These are phyloP conservation scores for Pythium biforme DNA, from an alignment of 352 stramenopile species.

Conservation along the genomic window DNA sequence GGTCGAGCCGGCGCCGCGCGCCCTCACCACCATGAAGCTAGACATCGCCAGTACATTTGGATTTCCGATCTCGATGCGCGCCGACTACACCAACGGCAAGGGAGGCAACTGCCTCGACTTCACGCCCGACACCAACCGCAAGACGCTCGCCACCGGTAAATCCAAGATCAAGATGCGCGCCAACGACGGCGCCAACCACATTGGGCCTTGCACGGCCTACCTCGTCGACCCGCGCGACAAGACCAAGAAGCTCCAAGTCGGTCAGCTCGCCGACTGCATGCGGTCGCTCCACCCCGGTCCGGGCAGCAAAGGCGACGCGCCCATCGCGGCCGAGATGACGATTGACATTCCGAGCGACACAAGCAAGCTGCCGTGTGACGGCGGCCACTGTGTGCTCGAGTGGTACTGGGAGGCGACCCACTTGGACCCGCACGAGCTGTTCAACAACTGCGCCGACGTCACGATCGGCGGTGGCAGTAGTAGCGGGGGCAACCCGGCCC, in stretches of 20 bases:
- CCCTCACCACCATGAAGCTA: constrained; percentile 21
- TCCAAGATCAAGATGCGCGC: constrained; percentile 29
- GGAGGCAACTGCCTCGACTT: constrained; percentile 25
- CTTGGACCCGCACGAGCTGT: constrained; percentile 23
- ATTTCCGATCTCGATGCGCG: constrained; percentile 20
- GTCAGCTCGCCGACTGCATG: constrained; percentile 27
- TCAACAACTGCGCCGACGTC: constrained; percentile 30
- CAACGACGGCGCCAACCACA: constrained; percentile 29
- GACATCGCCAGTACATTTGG: constrained; percentile 22
- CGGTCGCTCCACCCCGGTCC: constrained; percentile 23
- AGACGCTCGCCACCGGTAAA: constrained; percentile 11
- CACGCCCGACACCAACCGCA: constrained; percentile 20
- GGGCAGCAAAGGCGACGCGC: constrained; percentile 21
- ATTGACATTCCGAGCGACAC: constrained; percentile 22
- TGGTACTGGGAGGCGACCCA: constrained; percentile 27
- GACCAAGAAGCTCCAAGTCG: constrained; percentile 23
- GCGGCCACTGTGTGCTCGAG: constrained; percentile 27
- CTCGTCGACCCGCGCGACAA: constrained; percentile 22
- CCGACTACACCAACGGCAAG: constrained; percentile 19
- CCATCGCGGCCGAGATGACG: constrained; percentile 26
- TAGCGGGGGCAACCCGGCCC: neutral
- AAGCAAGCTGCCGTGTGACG: constrained; percentile 25
- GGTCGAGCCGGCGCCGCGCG: constrained; percentile 12
- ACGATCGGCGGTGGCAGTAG: constrained; percentile 16
- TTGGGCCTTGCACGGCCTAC: constrained; percentile 19